phyloP scores from a whole-genome alignment of 2,329 filamentous ascomycete genomes.

The Exophiala phaeomuriformis region DNA sequence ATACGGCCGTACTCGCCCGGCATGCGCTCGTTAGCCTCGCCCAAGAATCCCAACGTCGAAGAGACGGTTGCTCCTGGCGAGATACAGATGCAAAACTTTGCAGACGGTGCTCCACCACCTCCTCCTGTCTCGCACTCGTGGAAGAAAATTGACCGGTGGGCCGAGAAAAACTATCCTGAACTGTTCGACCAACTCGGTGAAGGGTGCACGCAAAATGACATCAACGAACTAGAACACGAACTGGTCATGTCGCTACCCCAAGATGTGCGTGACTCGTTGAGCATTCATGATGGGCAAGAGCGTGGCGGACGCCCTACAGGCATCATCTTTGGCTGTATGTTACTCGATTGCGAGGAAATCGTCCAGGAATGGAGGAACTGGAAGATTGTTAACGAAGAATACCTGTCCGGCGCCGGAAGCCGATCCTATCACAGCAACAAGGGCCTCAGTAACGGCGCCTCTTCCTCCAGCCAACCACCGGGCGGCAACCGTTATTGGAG shows the following conservation, averaged over 20 bases:
- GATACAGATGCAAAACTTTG: conserved; percentile 94
- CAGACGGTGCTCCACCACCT: conserved; percentile 80
- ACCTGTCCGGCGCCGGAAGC: conserved; percentile 54
- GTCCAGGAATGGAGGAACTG: conserved; percentile 97
- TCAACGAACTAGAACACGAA: conserved; percentile 94
- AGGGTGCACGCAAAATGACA: conserved; percentile 83
- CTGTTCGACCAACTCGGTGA: conserved; percentile 89
- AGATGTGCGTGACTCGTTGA: conserved; percentile 85
- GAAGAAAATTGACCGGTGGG: conserved; percentile 88
- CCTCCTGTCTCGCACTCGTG: conserved; percentile 85
- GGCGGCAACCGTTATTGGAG: conserved; percentile 59
- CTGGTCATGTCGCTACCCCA: conserved; percentile 88
- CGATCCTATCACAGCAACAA: conserved; percentile 59
- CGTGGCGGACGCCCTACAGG: conserved; percentile 84
- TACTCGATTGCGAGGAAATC: conserved; percentile 96
- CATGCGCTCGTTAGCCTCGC: conserved; percentile 59
- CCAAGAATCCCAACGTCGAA: conserved; percentile 21
- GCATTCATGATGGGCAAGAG: conserved; percentile 94
- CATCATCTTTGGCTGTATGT: conserved; percentile 87
- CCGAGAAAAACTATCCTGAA: conserved; percentile 91
- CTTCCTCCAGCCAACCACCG: conserved; percentile 48
- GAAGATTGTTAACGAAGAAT: conserved; percentile 87
- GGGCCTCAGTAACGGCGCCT: conserved; percentile 59
- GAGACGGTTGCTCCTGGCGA: conserved; percentile 59
- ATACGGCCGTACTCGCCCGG: conserved; percentile 79